phyloP scores from a whole-genome alignment of 257 asterid genomes.

The Scutellaria galericulata region DNA sequence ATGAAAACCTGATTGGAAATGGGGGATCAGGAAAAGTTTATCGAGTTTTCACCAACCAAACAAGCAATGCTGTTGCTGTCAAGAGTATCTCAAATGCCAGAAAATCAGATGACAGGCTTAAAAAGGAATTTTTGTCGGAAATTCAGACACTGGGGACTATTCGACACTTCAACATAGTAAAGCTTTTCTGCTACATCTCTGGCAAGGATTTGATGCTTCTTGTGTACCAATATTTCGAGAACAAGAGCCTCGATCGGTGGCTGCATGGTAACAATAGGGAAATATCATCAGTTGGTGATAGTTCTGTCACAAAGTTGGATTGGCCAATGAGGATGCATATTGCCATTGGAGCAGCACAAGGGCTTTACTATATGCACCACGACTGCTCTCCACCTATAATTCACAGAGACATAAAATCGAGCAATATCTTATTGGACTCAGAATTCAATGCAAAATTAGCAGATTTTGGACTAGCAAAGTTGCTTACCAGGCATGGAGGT shows the following conservation, averaged over 20 bases:
- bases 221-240: constrained; percentile 65
- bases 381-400: constrained; percentile 62
- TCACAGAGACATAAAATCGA: constrained; percentile 71
- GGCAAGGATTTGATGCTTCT: constrained; percentile 56
- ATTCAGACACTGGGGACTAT: constrained; percentile 63
- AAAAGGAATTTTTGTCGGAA: constrained; percentile 68
- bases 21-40: constrained; percentile 76
- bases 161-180: constrained; percentile 67
- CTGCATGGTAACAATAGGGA: constrained; percentile 46
- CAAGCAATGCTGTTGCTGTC: constrained; percentile 52
- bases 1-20: constrained; percentile 58
- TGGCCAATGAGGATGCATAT: constrained; percentile 70
- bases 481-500: constrained; percentile 49
- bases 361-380: constrained; percentile 76
- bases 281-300: constrained; percentile 1
- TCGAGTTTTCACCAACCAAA: constrained; percentile 41
- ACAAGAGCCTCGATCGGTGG: constrained; percentile 68
- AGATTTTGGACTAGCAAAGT: constrained; percentile 70
- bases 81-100: constrained; percentile 51
- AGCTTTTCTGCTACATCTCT: constrained; percentile 63
- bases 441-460: constrained; percentile 62
- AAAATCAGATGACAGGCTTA: constrained; percentile 46
- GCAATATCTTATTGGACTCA: constrained; percentile 67
- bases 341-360: constrained; percentile 72
- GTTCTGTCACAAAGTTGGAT: constrained; percentile 37